A percentile compares a stretch with the other conserved stretches of the same genome.
Evolutionary conservation across 2,329 filamentous ascomycete genomes (phyloP).

Genomic region (Cercospora citrullina): DNA sequence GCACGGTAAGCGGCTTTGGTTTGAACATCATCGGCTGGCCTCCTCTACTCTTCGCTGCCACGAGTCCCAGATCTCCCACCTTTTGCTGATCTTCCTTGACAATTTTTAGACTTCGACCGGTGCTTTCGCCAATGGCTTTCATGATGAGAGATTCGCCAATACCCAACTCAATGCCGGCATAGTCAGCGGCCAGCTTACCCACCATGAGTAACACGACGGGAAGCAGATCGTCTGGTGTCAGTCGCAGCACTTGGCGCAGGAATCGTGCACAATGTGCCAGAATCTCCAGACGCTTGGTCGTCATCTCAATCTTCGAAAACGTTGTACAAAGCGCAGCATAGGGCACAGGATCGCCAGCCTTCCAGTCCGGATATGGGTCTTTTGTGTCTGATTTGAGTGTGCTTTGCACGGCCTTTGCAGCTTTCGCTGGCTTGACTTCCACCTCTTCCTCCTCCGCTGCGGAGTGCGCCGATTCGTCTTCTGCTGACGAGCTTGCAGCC

Average conservation of each 20-base stretch:
- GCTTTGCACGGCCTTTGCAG: slow-evolving; percentile 75
- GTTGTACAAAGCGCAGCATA: slow-evolving; percentile 94
- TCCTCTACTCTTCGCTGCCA: slow-evolving; percentile 91
- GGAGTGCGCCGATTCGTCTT: slow-evolving; percentile 10
- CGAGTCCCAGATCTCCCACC: slow-evolving; percentile 90
- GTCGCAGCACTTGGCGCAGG: slow-evolving; percentile 85
- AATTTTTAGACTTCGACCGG: slow-evolving; percentile 79
- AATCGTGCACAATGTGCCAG: slow-evolving; percentile 87
- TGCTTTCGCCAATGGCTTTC: slow-evolving; percentile 96
- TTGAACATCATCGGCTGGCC: slow-evolving; percentile 99
- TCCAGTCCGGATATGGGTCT: slow-evolving; percentile 95
- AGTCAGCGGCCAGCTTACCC: slow-evolving; percentile 95
- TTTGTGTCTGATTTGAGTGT: slow-evolving; percentile 68
- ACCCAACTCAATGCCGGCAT: slow-evolving; percentile 93
- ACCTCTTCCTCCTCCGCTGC: slow-evolving; percentile 62
- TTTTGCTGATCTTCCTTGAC: slow-evolving; percentile 97
- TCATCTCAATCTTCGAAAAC: slow-evolving; percentile 93
- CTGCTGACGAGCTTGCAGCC: background rate
- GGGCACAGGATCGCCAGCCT: slow-evolving; percentile 80
- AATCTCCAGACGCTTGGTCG: slow-evolving; percentile 85
- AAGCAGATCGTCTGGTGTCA: slow-evolving; percentile 84
- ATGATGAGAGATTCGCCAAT: slow-evolving; percentile 98
- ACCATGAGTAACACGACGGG: slow-evolving; percentile 93
- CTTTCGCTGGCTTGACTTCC: slow-evolving; percentile 70
- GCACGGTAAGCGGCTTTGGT: slow-evolving; percentile 84